Base-by-base conservation (phyloP, 2,329 filamentous ascomycete species). In the Neurospora sp. region DNA sequence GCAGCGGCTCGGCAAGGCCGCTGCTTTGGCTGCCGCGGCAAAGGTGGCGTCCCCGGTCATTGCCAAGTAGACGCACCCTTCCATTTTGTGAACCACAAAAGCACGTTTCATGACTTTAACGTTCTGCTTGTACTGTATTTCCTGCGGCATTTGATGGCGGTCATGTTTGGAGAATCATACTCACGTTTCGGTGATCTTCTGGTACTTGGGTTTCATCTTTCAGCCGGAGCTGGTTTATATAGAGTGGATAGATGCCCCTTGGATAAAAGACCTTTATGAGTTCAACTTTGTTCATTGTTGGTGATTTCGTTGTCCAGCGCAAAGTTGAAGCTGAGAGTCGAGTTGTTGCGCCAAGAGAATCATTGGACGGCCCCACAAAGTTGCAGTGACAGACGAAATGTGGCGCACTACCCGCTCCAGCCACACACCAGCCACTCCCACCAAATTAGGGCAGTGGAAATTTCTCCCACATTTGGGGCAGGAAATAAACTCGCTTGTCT, bases 1-100 rank as follows among this genome's bases (percentile, higher is more conserved):
- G 65, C 85, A 91, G 74, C 90, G 91, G 78, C 82, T 97, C 62
- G 85, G 88, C 73, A 91, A 89, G 70, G 83, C 89, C 17, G 88
- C 89, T 12, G 84, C 88, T 67, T 76, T 88, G 68, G 88, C 90
- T 10, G 87, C 89, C 4, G 82, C 86, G 37, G 89, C 88, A 76
- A 91, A 82, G 72, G 74, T 79, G 19, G 71, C 75, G 4, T 70
- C 71, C 4, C 77, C 78, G 3, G 67, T 80, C 2, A 75, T 73
- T 10, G 62, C 74, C 36, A 80, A 78, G 75, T 80, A 74, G 73
- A 70, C 10, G 28, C 36, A 12, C 66, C 37, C 28, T 37, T 67
- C 17, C 52, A 33, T 62, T 17, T 36, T 17, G 6, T 62, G 28
- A 10, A 36, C 12, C 33, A 62, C 28, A 17, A 36, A 62, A 36